Conservation (phyloP, 169 alveolate species). For the Theileria annulata region DNA sequence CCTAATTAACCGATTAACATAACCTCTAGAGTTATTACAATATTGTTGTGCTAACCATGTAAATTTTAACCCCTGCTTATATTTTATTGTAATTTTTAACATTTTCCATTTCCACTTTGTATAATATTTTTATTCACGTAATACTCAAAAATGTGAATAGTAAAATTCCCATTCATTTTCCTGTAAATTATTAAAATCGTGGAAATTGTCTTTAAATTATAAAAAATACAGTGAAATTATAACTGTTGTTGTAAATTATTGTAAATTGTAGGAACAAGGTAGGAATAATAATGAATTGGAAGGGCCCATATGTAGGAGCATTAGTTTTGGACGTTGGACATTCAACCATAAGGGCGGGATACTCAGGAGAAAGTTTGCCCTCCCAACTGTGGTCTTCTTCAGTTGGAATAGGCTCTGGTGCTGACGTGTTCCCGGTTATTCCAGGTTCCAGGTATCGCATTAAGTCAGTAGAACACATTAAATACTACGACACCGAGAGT, state of each 20-base stretch:
- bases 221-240: neutral
- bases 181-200: neutral
- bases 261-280: neutral
- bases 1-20: neutral
- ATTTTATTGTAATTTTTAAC: neutral
- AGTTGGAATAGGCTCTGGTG: constrained; percentile 30
- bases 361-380: constrained; percentile 31
- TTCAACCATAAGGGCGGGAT: constrained; percentile 29
- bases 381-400: constrained; percentile 35
- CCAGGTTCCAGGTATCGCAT: neutral
- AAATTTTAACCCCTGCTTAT: neutral
- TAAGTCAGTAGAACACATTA: constrained; percentile 14
- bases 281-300: constrained; percentile 25
- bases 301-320: constrained; percentile 48
- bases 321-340: constrained; percentile 46
- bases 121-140: neutral
- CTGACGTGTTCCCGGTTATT: constrained; percentile 52
- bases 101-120: neutral
- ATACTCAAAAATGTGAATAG: neutral
- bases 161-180: neutral
- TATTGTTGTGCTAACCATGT: neutral
- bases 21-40: neutral
- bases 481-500: neutral
- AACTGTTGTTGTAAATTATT: neutral
- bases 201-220: neutral